Conservation (phyloP, 2,329 filamentous ascomycete species). For the Ascochyta rabiei region DNA sequence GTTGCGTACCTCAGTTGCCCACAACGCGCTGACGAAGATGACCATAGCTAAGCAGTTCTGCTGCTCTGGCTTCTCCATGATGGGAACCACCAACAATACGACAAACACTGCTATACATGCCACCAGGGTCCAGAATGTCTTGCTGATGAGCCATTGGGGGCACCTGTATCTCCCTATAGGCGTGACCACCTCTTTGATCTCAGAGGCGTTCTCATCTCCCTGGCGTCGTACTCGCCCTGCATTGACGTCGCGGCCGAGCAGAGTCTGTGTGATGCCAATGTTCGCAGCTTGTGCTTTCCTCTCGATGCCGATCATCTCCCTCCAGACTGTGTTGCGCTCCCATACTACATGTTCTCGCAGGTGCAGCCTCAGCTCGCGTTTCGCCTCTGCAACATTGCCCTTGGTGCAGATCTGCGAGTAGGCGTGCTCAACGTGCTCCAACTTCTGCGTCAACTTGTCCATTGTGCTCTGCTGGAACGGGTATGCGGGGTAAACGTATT, state of each 20-base stretch:
- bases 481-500: slow-evolving; percentile 76
- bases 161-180: slow-evolving; percentile 78
- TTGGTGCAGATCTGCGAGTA: slow-evolving; percentile 84
- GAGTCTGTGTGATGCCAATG: slow-evolving; percentile 75
- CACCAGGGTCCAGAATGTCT: slow-evolving; percentile 78
- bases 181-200: slow-evolving; percentile 74
- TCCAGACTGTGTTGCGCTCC: slow-evolving; percentile 98
- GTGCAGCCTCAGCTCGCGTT: slow-evolving; percentile 85
- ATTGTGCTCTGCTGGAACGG: slow-evolving; percentile 80
- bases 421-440: slow-evolving; percentile 74
- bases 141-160: slow-evolving; percentile 83
- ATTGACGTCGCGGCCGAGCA: slow-evolving; percentile 77
- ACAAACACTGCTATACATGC: slow-evolving; percentile 75
- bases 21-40: slow-evolving; percentile 89
- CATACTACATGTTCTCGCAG: slow-evolving; percentile 96
- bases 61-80: slow-evolving; percentile 86
- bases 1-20: slow-evolving; percentile 82
- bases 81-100: slow-evolving; percentile 74
- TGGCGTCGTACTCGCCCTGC: slow-evolving; percentile 74
- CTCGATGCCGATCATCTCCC: slow-evolving; percentile 98
- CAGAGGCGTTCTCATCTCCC: slow-evolving; percentile 75
- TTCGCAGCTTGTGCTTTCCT: slow-evolving; percentile 93
- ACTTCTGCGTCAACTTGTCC: slow-evolving; percentile 71
- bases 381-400: slow-evolving; percentile 77
- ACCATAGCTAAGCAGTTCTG: slow-evolving; percentile 96